Evolutionary conservation across 345 rosid genomes (phyloP).

Genomic region (Syzygium oleosum): DNA sequence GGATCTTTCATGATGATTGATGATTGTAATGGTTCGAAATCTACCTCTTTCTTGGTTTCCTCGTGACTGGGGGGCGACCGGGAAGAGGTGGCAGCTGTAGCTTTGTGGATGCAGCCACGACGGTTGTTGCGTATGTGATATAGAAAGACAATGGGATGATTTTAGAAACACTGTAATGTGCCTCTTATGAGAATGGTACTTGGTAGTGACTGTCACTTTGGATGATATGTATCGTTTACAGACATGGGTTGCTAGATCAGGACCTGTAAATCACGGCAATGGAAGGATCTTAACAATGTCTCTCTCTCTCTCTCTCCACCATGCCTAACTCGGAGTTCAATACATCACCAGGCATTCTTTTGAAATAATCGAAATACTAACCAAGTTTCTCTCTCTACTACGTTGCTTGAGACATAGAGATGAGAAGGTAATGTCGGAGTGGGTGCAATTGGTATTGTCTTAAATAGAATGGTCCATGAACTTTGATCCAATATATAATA

Average conservation of each 20-base stretch:
- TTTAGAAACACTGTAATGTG: neutral
- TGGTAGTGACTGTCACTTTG: neutral
- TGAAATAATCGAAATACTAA: too few species aligned
- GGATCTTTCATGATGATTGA: neutral
- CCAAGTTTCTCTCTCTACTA: too few species aligned
- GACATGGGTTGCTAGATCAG: neutral
- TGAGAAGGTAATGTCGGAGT: too few species aligned
- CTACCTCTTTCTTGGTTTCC: neutral
- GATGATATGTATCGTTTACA: neutral
- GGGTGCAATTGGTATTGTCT: too few species aligned
- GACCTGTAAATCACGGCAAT: neutral
- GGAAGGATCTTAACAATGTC: neutral
- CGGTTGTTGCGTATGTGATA: neutral
- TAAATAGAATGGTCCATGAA: too few species aligned
- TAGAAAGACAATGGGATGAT: neutral
- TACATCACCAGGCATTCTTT: too few species aligned
- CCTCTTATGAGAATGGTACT: neutral
- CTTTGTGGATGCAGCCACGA: neutral
- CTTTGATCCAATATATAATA: too few species aligned
- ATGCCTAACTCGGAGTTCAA: too few species aligned
- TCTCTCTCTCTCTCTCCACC: neutral
- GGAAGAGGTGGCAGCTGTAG: neutral
- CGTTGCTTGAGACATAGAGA: too few species aligned
- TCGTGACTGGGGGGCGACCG: neutral
- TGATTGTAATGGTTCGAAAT: neutral